phyloP scores from a whole-genome alignment of 257 asterid genomes.

The Datura wrightii region DNA sequence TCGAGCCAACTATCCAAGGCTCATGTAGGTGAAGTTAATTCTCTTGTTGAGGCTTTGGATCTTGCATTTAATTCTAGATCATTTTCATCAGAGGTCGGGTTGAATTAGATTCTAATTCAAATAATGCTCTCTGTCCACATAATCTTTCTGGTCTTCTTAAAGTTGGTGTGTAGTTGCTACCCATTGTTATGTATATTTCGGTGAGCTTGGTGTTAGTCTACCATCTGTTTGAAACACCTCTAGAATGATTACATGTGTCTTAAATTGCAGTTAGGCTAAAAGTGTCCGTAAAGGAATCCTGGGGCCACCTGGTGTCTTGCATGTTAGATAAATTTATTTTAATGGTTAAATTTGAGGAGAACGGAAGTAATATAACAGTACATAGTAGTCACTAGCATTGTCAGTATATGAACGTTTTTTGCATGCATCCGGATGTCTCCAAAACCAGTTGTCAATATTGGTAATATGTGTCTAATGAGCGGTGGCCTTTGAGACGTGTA shows the following conservation, averaged over 20 bases:
- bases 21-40: not conserved
- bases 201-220: not conserved
- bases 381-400: slow-evolving; percentile 5
- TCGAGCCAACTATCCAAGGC: not conserved
- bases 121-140: not conserved
- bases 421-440: not conserved
- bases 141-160: not conserved
- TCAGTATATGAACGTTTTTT: not conserved
- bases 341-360: not conserved
- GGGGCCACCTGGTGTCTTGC: not conserved
- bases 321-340: not conserved
- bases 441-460: slow-evolving; percentile 22
- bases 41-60: slow-evolving; percentile 13
- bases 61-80: not conserved
- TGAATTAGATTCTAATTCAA: slow-evolving; percentile 17
- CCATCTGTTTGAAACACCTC: slow-evolving; percentile 6
- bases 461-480: slow-evolving; percentile 18
- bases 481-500: slow-evolving; percentile 28
- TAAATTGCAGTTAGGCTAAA: not conserved
- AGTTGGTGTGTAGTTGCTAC: slow-evolving; percentile 4
- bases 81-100: slow-evolving; percentile 17
- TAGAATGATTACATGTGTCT: slow-evolving; percentile 13
- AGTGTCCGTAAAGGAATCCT: not conserved
- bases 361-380: slow-evolving; percentile 3
- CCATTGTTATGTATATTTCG: not conserved